Evolutionary conservation across 176 grass and related monocot genomes (phyloP).

Genomic region (Olyra latifolia): DNA sequence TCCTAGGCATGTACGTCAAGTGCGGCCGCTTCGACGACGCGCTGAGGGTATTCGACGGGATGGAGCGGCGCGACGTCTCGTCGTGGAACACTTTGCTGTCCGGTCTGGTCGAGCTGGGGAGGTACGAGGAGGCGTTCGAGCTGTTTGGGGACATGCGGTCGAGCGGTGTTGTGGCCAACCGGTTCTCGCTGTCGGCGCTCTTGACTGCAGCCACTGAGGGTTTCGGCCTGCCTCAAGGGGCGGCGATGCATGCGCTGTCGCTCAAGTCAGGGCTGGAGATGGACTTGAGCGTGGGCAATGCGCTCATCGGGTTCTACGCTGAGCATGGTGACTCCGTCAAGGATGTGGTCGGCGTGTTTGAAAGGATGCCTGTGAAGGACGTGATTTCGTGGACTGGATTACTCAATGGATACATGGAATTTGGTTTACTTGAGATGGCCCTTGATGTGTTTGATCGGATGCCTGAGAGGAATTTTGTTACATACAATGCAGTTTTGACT

Average conservation of each 20-base stretch:
- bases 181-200: constrained; percentile 56
- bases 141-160: constrained; percentile 54
- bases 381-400: constrained; percentile 67
- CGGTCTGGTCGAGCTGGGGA: constrained; percentile 49
- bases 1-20: constrained; percentile 62
- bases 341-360: constrained; percentile 45
- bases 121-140: constrained; percentile 61
- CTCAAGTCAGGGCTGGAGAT: constrained; percentile 63
- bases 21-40: constrained; percentile 40
- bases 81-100: constrained; percentile 66
- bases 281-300: constrained; percentile 61
- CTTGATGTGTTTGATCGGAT: constrained; percentile 62
- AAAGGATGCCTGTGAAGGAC: constrained; percentile 59
- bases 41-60: constrained; percentile 37
- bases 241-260: constrained; percentile 56
- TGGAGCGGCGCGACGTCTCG: constrained; percentile 54
- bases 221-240: constrained; percentile 24
- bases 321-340: constrained; percentile 37
- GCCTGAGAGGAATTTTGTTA: constrained; percentile 61
- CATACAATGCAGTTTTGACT: constrained; percentile 62
- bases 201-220: constrained; percentile 44
- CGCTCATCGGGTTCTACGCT: constrained; percentile 57
- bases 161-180: constrained; percentile 31
- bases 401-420: constrained; percentile 70
- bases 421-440: constrained; percentile 56